phyloP scores from a whole-genome alignment of 108 stramenopile species.

The Cyclotella distinguenda region DNA sequence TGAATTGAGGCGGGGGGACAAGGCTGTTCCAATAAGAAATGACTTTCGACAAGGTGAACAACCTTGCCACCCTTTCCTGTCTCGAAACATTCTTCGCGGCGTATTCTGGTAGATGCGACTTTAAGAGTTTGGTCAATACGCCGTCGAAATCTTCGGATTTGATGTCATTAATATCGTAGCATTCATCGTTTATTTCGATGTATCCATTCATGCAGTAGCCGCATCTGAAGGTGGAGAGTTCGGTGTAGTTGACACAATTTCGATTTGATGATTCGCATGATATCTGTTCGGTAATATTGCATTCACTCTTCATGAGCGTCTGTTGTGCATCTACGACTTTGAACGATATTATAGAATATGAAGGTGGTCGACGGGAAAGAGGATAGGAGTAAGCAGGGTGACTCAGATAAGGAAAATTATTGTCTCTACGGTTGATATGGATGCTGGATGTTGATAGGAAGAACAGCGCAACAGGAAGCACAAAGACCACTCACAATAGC shows the following conservation, averaged over 20 bases:
- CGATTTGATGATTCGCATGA: slow-evolving; percentile 6
- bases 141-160: not conserved
- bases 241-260: slow-evolving; percentile 8
- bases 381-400: too few species aligned
- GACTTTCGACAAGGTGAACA: slow-evolving; percentile 10
- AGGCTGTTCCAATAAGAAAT: slow-evolving; percentile 23
- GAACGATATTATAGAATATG: too few species aligned
- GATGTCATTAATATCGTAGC: slow-evolving; percentile 12
- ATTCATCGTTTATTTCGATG: slow-evolving; percentile 14
- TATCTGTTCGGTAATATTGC: too few species aligned
- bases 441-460: too few species aligned
- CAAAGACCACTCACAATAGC: too few species aligned
- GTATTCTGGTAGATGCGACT: slow-evolving; percentile 16
- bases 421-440: too few species aligned
- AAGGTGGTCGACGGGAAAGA: too few species aligned
- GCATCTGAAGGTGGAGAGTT: slow-evolving; percentile 5
- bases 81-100: not conserved
- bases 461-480: too few species aligned
- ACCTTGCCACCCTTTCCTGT: slow-evolving; percentile 16
- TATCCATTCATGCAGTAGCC: slow-evolving; percentile 14
- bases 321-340: too few species aligned
- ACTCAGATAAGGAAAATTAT: too few species aligned
- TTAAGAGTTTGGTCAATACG: slow-evolving; percentile 3
- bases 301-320: too few species aligned
- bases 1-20: slow-evolving; percentile 15